Evolutionary conservation across 371 early-diverging fungal genomes (phyloP).

Genomic region (Rhizopus microsporus): DNA sequence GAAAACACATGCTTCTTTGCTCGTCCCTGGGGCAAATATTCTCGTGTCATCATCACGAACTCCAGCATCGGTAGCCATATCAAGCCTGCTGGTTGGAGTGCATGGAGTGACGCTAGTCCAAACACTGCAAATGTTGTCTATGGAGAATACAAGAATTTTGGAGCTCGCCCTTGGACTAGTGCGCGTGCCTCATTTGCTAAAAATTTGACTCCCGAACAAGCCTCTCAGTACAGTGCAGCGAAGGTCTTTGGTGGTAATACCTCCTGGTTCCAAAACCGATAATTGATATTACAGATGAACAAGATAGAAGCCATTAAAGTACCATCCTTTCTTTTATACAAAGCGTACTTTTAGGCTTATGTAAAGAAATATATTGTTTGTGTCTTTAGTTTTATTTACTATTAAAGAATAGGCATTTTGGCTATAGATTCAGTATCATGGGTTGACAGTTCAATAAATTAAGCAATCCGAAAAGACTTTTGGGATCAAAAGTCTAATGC

Average conservation of each 20-base stretch:
- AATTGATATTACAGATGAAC: too few species aligned
- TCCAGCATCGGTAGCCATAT: conserved; percentile 20
- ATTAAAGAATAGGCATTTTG: too few species aligned
- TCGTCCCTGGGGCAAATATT: conserved; percentile 34
- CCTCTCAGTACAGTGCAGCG: background rate
- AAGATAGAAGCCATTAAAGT: too few species aligned
- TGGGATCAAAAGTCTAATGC: too few species aligned
- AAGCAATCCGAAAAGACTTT: too few species aligned
- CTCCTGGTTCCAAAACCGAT: background rate
- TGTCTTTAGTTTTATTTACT: too few species aligned
- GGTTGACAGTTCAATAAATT: too few species aligned
- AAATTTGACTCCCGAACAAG: background rate
- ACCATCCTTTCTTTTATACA: too few species aligned
- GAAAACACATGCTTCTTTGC: conserved; percentile 18
- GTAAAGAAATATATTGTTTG: too few species aligned
- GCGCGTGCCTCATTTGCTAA: background rate
- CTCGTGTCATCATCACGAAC: conserved; percentile 29
- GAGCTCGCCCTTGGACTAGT: conserved; percentile 14
- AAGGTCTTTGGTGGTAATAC: conserved; percentile 1
- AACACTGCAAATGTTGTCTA: conserved; percentile 16
- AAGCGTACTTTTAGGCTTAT: too few species aligned
- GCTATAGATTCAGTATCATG: too few species aligned
- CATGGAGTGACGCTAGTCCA: conserved; percentile 11
- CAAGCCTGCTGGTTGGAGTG: conserved; percentile 26
- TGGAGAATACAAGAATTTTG: conserved; percentile 31